Conservation (phyloP, 176 grass and related monocot species). For the Otatea glauca region DNA sequence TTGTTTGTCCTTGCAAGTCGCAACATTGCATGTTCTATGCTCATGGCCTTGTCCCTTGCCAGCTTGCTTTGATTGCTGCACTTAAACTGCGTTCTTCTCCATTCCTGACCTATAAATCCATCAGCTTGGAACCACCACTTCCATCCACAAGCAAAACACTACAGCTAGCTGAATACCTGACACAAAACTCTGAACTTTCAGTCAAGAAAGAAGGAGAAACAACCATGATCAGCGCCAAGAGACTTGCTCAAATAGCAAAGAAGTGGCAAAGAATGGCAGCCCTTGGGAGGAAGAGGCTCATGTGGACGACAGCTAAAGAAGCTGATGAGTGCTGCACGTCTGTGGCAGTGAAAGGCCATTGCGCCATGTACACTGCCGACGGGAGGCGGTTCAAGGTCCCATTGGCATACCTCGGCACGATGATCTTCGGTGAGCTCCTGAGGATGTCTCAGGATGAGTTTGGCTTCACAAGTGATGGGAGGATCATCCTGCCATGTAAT, state of each 20-base stretch:
- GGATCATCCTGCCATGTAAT: no score
- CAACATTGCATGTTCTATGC: slow-evolving; percentile 45
- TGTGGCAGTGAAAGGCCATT: slow-evolving; percentile 40
- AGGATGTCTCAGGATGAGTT: slow-evolving; percentile 42
- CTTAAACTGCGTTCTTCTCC: not conserved
- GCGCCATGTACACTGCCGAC: slow-evolving; percentile 38
- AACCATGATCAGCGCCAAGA: slow-evolving; percentile 62
- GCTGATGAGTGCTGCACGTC: slow-evolving; percentile 11
- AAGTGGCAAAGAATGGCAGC: slow-evolving; percentile 65
- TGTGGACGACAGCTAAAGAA: slow-evolving; percentile 3
- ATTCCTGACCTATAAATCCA: slow-evolving; percentile 37
- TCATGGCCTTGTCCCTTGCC: slow-evolving; percentile 46
- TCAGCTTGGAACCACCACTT: not conserved
- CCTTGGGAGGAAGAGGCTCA: slow-evolving; percentile 43
- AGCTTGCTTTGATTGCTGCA: slow-evolving; percentile 20
- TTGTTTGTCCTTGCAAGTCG: not conserved
- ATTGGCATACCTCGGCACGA: slow-evolving; percentile 36
- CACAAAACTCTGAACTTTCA: slow-evolving; percentile 17
- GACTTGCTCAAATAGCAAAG: slow-evolving; percentile 52
- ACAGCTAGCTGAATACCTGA: slow-evolving; percentile 4
- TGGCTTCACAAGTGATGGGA: no score
- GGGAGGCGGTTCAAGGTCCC: slow-evolving; percentile 45
- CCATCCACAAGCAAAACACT: slow-evolving; percentile 41
- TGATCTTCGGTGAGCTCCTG: slow-evolving; percentile 37
- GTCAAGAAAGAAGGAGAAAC: slow-evolving; percentile 12